These are phyloP conservation scores for Brassica cretica DNA, from an alignment of 345 rosid species.

Conservation along the genomic window DNA sequence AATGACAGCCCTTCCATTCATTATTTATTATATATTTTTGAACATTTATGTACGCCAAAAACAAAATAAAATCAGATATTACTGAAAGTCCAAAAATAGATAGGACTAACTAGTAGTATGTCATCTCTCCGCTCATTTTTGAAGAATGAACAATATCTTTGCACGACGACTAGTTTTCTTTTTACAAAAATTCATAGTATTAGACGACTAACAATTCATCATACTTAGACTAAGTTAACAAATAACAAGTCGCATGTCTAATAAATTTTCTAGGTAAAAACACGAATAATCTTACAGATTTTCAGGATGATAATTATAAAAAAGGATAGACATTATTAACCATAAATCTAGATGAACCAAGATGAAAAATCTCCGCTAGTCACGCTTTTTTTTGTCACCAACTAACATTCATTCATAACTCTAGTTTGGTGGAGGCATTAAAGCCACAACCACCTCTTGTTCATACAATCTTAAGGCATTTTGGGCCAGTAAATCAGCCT, in stretches of 20 bases:
- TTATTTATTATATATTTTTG: background rate
- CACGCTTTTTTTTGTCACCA: too few species aligned
- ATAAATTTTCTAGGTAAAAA: background rate
- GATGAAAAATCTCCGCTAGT: conserved; percentile 18
- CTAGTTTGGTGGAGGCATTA: too few species aligned
- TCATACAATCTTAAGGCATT: too few species aligned
- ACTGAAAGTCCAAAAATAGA: conserved; percentile 9
- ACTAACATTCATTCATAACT: too few species aligned
- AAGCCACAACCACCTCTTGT: too few species aligned
- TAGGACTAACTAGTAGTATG: background rate
- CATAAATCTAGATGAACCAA: background rate
- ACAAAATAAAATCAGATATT: background rate
- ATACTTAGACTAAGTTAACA: background rate
- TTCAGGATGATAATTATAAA: background rate
- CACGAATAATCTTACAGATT: background rate
- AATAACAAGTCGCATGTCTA: background rate
- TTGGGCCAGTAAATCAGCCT: too few species aligned
- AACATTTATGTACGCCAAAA: background rate
- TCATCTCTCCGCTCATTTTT: background rate
- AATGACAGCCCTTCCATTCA: conserved; percentile 28
- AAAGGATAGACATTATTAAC: background rate
- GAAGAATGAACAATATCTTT: background rate
- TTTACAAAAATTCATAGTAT: background rate
- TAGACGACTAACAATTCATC: background rate
- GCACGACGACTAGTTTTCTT: background rate